Conservation (phyloP, 1,139 yeast species). For the Magnusiomyces ingens region DNA sequence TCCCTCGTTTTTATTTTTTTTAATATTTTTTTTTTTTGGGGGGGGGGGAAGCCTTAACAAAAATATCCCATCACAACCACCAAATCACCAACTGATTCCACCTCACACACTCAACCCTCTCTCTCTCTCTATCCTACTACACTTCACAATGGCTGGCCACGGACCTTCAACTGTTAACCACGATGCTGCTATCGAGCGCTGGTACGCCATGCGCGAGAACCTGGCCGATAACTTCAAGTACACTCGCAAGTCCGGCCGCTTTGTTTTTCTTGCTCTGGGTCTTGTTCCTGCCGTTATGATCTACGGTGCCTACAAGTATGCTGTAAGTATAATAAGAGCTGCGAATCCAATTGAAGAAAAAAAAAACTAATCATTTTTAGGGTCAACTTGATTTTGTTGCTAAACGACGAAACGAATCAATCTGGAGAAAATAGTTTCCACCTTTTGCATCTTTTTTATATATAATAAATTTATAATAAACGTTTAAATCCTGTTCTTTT, state of each 20-base stretch:
- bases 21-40: no score
- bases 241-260: constrained; percentile 29
- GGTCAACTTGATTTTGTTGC: constrained; percentile 28
- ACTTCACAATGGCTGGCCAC: constrained; percentile 18
- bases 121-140: no score
- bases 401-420: constrained; percentile 27
- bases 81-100: no score
- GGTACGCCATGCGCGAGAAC: constrained; percentile 27
- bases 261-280: constrained; percentile 29
- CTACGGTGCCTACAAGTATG: constrained; percentile 23
- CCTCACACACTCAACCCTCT: no score
- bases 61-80: no score
- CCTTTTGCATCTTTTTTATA: not conserved
- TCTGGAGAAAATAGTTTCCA: constrained; percentile 21
- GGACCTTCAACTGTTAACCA: constrained; percentile 14
- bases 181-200: no score
- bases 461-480: not conserved
- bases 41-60: no score
- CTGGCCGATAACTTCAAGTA: constrained; percentile 29
- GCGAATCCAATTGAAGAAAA: not conserved
- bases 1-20: no score
- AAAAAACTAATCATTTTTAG: constrained; percentile 9
- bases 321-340: not conserved
- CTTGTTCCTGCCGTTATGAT: constrained; percentile 31
- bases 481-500: not conserved